Conservation (phyloP, 177 flowering plant genomes). For the Telopea speciosissima region DNA sequence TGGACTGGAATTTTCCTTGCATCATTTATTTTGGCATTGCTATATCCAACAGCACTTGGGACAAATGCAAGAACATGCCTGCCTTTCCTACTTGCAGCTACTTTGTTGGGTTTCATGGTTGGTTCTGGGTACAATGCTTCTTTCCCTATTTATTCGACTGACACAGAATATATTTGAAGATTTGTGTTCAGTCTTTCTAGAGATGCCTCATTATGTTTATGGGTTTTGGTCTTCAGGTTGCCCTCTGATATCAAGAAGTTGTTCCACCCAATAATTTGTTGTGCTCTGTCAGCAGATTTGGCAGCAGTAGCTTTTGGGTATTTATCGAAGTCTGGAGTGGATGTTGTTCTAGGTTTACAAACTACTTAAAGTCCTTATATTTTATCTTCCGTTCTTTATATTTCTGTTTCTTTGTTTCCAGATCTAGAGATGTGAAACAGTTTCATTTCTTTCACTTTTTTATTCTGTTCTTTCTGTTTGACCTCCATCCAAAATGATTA, state of each 20-base stretch:
- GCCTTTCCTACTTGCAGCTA: constrained; percentile 87
- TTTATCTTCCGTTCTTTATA: background rate
- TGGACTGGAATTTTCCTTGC: constrained; percentile 60
- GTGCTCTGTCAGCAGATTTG: constrained; percentile 74
- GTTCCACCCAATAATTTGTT: constrained; percentile 89
- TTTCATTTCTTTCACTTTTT: too few relatives aligned
- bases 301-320: constrained; percentile 81
- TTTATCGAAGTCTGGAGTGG: constrained; percentile 60
- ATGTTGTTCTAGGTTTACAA: constrained; percentile 70
- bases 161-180: background rate
- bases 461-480: too few relatives aligned
- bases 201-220: background rate
- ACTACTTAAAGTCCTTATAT: background rate
- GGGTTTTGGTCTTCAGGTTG: constrained; percentile 38
- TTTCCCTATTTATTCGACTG: background rate
- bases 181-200: background rate
- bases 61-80: constrained; percentile 82
- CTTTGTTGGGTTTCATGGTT: constrained; percentile 82
- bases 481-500: too few relatives aligned
- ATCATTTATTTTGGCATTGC: constrained; percentile 54
- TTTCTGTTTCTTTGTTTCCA: background rate
- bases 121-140: constrained; percentile 67
- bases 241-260: constrained; percentile 69
- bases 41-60: constrained; percentile 64
- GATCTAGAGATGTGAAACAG: too few relatives aligned